Evolutionary conservation across 352 stramenopile genomes (phyloP).

Genomic region (Elongisporangium anandrum): DNA sequence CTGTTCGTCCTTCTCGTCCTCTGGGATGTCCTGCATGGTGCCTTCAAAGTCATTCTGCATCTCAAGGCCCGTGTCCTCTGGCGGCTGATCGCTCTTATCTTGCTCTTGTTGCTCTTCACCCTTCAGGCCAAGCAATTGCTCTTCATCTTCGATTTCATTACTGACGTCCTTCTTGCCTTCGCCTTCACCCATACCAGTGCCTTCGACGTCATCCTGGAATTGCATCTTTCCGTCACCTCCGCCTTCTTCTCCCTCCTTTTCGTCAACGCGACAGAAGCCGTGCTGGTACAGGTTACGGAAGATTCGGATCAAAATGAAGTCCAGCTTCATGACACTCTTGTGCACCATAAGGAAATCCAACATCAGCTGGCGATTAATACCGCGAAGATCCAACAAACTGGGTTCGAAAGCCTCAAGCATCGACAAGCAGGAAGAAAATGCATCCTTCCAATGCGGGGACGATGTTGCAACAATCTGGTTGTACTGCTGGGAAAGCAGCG

Average conservation of each 20-base stretch:
- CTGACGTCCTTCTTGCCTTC: slow-evolving; percentile 99
- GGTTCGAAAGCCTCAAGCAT: slow-evolving; percentile 59
- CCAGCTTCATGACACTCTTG: slow-evolving; percentile 92
- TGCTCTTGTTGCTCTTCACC: slow-evolving; percentile 85
- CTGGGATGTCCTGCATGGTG: slow-evolving; percentile 97
- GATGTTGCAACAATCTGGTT: slow-evolving; percentile 19
- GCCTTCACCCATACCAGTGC: slow-evolving; percentile 99
- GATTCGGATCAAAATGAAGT: slow-evolving; percentile 94
- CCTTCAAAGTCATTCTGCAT: slow-evolving; percentile 99
- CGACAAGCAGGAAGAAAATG: slow-evolving; percentile 38
- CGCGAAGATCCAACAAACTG: slow-evolving; percentile 59
- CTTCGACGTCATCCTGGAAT: slow-evolving; percentile 98
- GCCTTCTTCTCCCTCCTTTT: slow-evolving; percentile 88
- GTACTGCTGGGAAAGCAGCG: slow-evolving; percentile 52
- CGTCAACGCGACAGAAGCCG: slow-evolving; percentile 91
- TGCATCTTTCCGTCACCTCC: slow-evolving; percentile 88
- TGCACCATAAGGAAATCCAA: slow-evolving; percentile 80
- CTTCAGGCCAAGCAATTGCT: slow-evolving; percentile 99
- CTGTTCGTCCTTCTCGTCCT: slow-evolving; percentile 89
- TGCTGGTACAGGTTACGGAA: slow-evolving; percentile 96
- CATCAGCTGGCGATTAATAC: slow-evolving; percentile 76
- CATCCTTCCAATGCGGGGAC: slow-evolving; percentile 18
- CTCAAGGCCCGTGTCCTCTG: slow-evolving; percentile 97
- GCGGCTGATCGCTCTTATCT: slow-evolving; percentile 87
- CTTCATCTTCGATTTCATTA: slow-evolving; percentile 99